Conservation (phyloP, 371 early-diverging fungal species). For the Mortierella sp. region DNA sequence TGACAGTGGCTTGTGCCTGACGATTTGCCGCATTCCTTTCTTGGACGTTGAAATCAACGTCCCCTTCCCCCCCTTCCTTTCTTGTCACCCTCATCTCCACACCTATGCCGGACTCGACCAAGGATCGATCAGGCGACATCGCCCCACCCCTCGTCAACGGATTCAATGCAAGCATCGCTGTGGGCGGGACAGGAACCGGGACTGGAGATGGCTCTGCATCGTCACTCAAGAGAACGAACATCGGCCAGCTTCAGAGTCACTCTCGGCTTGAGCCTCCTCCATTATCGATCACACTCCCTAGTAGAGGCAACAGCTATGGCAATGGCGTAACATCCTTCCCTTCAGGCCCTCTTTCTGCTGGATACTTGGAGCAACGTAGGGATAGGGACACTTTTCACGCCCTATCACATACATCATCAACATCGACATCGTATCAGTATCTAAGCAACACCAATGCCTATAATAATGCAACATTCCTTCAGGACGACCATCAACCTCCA, state of each 20-base stretch:
- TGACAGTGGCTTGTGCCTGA: not conserved
- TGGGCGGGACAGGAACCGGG: constrained; percentile 2
- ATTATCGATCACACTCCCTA: constrained; percentile 29
- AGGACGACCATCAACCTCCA: constrained; percentile 19
- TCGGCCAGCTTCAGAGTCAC: constrained; percentile 3
- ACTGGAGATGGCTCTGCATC: constrained; percentile 5
- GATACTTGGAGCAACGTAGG: constrained; percentile 21
- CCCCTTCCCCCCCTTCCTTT: too few relatives aligned
- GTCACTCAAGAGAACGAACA: constrained; percentile 16
- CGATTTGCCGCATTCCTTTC: not conserved
- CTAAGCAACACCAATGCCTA: not conserved
- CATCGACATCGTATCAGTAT: constrained; percentile 10
- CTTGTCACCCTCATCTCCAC: not conserved
- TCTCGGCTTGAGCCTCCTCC: constrained; percentile 10
- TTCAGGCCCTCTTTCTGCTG: constrained; percentile 13
- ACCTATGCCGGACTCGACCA: constrained; percentile 28
- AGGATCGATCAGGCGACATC: constrained; percentile 21
- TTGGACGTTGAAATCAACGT: not conserved
- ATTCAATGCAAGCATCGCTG: not conserved
- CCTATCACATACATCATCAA: constrained; percentile 12
- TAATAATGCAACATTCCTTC: constrained; percentile 1
- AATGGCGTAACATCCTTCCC: not conserved
- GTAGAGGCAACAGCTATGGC: constrained; percentile 2
- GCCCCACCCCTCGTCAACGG: constrained; percentile 15
- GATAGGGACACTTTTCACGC: constrained; percentile 21